A percentile compares a stretch with the other conserved stretches of the same genome.
Evolutionary conservation across 2,329 filamentous ascomycete genomes (phyloP).

Genomic region (Verticillium nubilum): DNA sequence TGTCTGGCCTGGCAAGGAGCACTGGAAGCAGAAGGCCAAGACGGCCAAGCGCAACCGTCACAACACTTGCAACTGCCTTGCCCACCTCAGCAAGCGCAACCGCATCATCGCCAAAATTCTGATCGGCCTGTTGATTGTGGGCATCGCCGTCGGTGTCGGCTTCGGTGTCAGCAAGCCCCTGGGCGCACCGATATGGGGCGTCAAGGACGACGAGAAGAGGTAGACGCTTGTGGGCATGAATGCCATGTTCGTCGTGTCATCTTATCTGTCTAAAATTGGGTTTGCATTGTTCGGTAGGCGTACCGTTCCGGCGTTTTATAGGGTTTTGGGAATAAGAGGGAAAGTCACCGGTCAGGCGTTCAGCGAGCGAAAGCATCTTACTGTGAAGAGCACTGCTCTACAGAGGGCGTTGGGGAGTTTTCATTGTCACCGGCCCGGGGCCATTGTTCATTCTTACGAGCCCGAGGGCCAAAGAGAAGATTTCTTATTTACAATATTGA

Average conservation of each 20-base stretch:
- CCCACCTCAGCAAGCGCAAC: conserved; percentile 46
- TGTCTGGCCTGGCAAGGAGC: conserved; percentile 55
- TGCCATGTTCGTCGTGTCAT: background rate
- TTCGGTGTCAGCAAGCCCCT: conserved; percentile 57
- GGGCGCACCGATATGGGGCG: conserved; percentile 53
- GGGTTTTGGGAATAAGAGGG: background rate
- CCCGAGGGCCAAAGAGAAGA: background rate
- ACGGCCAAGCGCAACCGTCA: conserved; percentile 44
- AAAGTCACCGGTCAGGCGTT: background rate
- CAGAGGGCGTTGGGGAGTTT: background rate
- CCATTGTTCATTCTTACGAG: background rate
- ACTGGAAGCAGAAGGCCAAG: conserved; percentile 56
- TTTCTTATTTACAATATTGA: background rate
- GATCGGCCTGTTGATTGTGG: conserved; percentile 46
- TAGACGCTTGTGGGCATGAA: background rate
- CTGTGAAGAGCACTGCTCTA: background rate
- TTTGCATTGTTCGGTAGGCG: background rate
- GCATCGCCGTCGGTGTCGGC: conserved; percentile 49
- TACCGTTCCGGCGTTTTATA: background rate
- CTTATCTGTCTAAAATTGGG: background rate
- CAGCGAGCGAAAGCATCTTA: background rate
- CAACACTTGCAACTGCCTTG: conserved; percentile 47
- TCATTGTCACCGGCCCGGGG: background rate
- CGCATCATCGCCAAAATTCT: conserved; percentile 49
- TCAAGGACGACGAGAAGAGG: conserved; percentile 14